Evolutionary conservation across 768 basidiomycete genomes (phyloP).

Genomic region (Chiua virens): DNA sequence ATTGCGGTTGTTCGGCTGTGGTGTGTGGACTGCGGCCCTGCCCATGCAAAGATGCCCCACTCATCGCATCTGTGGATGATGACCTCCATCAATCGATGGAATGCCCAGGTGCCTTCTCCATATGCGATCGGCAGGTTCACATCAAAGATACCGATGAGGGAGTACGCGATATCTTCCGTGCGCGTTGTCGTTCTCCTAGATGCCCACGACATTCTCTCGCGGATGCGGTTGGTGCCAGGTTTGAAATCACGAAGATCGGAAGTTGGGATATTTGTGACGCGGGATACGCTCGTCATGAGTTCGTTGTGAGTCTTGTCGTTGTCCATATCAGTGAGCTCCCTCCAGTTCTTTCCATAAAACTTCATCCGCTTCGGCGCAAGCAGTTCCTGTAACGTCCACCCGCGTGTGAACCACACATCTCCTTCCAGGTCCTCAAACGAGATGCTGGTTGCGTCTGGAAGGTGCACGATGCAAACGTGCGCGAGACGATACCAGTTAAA

Average conservation of each 20-base stretch:
- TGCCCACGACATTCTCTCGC: conserved; percentile 21
- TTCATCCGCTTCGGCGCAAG: too few relatives aligned
- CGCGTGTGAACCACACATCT: too few relatives aligned
- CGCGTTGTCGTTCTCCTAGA: conserved; percentile 25
- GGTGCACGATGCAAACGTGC: too few relatives aligned
- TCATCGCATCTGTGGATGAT: conserved; percentile 22
- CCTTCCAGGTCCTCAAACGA: too few relatives aligned
- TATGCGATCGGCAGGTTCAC: conserved; percentile 16
- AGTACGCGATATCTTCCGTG: conserved; percentile 26
- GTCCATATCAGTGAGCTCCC: background rate
- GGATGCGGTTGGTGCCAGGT: conserved; percentile 12
- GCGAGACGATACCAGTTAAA: too few relatives aligned
- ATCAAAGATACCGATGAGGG: conserved; percentile 26
- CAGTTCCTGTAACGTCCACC: too few relatives aligned
- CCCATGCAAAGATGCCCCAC: conserved; percentile 26
- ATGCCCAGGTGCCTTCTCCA: too few relatives aligned
- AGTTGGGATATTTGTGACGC: conserved; percentile 10
- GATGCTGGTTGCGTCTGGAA: too few relatives aligned
- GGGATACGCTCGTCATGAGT: conserved; percentile 3
- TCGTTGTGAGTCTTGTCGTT: conserved; percentile 5
- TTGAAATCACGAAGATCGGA: conserved; percentile 6
- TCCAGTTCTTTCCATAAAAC: too few relatives aligned
- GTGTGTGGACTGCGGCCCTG: conserved; percentile 14
- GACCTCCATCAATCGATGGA: conserved; percentile 25
- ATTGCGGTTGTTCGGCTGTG: conserved; percentile 12